Evolutionary conservation across 225 moss, liverwort and hornwort species (phyloP).

Genomic region (Straminergon stramineum): DNA sequence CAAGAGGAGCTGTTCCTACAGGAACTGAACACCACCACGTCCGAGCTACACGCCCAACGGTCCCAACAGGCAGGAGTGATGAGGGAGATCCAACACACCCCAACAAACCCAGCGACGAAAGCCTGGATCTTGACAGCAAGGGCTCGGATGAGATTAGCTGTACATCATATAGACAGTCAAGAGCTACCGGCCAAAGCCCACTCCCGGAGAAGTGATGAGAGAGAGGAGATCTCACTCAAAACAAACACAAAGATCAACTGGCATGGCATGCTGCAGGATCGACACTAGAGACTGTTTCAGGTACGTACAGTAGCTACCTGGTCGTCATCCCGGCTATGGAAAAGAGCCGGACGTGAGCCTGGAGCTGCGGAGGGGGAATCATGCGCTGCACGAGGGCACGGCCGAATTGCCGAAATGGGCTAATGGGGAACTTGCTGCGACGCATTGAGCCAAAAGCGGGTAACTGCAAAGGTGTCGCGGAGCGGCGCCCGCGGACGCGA

Average conservation of each 20-base stretch:
- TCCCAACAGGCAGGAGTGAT: not conserved
- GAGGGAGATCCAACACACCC: not conserved
- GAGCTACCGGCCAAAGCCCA: not conserved
- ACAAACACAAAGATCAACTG: too few relatives aligned
- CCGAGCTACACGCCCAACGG: not conserved
- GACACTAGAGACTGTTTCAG: not conserved
- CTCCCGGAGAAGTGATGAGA: not conserved
- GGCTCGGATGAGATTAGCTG: not conserved
- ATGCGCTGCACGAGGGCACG: not conserved
- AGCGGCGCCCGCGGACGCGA: not conserved
- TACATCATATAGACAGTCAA: not conserved
- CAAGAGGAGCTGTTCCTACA: not conserved
- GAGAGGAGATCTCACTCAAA: not conserved
- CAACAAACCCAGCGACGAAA: not conserved
- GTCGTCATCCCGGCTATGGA: not conserved
- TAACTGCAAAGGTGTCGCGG: not conserved
- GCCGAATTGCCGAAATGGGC: not conserved
- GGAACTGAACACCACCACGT: not conserved
- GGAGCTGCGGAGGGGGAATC: not conserved
- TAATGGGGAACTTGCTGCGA: not conserved
- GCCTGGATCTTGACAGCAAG: not conserved
- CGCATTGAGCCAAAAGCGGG: not conserved
- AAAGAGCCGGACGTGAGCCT: not conserved
- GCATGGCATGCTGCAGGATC: too few relatives aligned
- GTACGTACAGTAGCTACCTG: not conserved